phyloP scores from a whole-genome alignment of 1,139 yeast genomes.

The Kodamaea suecica region DNA sequence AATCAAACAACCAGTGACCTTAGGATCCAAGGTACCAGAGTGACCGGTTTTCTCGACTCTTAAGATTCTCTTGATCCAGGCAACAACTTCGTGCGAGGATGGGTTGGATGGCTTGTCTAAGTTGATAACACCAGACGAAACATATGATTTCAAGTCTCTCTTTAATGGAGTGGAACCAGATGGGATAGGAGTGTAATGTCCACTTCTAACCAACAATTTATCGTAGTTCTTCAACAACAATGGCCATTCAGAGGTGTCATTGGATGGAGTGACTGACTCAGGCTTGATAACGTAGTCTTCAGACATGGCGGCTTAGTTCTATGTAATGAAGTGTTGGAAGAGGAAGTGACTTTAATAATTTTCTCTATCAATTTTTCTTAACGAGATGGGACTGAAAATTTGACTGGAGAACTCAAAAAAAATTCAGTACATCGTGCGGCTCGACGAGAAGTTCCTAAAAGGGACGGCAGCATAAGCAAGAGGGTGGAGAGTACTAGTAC shows the following conservation, averaged over 20 bases:
- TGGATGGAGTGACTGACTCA: constrained; percentile 71
- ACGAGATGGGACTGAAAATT: constrained; percentile 2
- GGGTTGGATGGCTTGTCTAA: constrained; percentile 98
- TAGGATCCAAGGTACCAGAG: constrained; percentile 98
- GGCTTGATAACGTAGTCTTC: constrained; percentile 85
- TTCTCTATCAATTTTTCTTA: constrained; percentile 3
- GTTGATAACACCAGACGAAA: constrained; percentile 94
- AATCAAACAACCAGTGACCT: constrained; percentile 96
- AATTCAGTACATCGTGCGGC: constrained; percentile 28
- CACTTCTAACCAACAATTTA: constrained; percentile 89
- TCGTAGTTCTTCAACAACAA: constrained; percentile 89
- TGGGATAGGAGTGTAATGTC: constrained; percentile 96
- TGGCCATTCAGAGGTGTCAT: constrained; percentile 95
- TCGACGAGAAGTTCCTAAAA: constrained; percentile 7
- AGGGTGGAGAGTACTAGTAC: background rate
- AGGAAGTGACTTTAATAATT: no score
- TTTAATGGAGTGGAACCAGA: constrained; percentile 92
- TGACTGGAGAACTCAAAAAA: no score
- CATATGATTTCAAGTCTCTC: constrained; percentile 86
- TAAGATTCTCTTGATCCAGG: constrained; percentile 95
- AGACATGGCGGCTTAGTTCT: constrained; percentile 38
- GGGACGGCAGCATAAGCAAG: constrained; percentile 2
- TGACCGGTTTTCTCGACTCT: constrained; percentile 98
- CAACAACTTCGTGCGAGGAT: constrained; percentile 97
- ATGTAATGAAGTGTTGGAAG: constrained; percentile 4